Evolutionary conservation across 2,329 filamentous ascomycete genomes (phyloP).

Genomic region (Fonsecaea multimorphosa): DNA sequence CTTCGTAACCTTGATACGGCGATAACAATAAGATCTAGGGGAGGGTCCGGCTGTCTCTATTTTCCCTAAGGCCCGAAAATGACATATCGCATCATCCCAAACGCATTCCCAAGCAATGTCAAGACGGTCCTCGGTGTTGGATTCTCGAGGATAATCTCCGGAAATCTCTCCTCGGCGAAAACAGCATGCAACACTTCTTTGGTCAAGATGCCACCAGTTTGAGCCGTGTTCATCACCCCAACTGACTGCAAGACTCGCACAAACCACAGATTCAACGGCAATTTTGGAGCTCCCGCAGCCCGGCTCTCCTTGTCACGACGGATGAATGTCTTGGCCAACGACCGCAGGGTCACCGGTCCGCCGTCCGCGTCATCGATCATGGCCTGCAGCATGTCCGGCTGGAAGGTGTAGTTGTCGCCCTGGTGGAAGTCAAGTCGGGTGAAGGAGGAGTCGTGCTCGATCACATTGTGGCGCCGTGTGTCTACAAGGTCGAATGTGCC

Average conservation of each 20-base stretch:
- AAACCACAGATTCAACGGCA: slow-evolving; percentile 41
- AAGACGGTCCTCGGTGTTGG: slow-evolving; percentile 36
- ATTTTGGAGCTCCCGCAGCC: slow-evolving; percentile 37
- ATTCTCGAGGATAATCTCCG: slow-evolving; percentile 43
- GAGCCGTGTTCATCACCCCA: slow-evolving; percentile 40
- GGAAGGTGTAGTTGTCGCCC: slow-evolving; percentile 46
- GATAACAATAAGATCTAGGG: background rate
- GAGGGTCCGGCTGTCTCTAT: background rate
- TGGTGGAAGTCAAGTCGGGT: slow-evolving; percentile 45
- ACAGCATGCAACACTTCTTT: slow-evolving; percentile 39
- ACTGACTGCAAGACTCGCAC: slow-evolving; percentile 43
- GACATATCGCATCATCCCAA: slow-evolving; percentile 34
- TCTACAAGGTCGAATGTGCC: slow-evolving; percentile 45
- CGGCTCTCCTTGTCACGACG: slow-evolving; percentile 42
- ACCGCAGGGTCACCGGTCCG: slow-evolving; percentile 42
- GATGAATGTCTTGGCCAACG: slow-evolving; percentile 42
- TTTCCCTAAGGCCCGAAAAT: slow-evolving; percentile 23
- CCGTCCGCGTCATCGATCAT: slow-evolving; percentile 44
- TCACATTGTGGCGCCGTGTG: slow-evolving; percentile 44
- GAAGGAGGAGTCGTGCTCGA: slow-evolving; percentile 47
- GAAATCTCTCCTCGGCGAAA: slow-evolving; percentile 45
- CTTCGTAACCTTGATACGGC: background rate
- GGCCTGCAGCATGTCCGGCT: slow-evolving; percentile 43
- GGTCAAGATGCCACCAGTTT: slow-evolving; percentile 38
- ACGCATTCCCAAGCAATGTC: slow-evolving; percentile 36